Percentiles rank a stretch among this genome's conserved stretches.
Conservation (phyloP, 495 filamentous ascomycete species). For the Tuber magnatum region DNA sequence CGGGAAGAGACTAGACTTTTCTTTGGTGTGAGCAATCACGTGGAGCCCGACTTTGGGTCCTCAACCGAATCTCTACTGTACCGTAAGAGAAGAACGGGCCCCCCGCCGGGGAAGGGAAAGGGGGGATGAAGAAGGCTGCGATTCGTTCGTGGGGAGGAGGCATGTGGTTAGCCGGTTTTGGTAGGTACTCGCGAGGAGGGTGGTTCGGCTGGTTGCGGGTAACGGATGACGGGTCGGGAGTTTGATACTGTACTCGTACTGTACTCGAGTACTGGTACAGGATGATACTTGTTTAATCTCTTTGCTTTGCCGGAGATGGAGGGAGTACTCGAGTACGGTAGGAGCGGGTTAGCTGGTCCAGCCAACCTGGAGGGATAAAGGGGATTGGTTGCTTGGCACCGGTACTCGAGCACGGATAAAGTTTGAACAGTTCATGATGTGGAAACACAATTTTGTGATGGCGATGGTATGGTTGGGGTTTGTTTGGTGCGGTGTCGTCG, state of each 20-base stretch:
- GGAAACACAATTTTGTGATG: background rate
- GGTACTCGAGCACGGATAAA: background rate
- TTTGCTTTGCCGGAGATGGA: background rate
- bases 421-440: constrained; percentile 4
- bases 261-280: no score
- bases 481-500: background rate
- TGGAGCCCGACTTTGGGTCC: background rate
- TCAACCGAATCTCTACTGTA: background rate
- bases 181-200: no score
- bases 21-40: background rate
- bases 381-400: background rate
- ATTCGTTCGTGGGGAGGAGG: no score
- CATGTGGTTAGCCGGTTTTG: no score
- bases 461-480: no score
- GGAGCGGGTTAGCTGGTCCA: no score
- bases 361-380: background rate
- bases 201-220: no score
- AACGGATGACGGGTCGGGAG: no score
- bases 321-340: background rate
- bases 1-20: background rate
- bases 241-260: no score
- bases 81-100: no score
- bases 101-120: no score
- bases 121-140: no score
- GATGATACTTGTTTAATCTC: background rate